Evolutionary conservation across 768 basidiomycete genomes (phyloP).

Genomic region (Butyriboletus loyo): DNA sequence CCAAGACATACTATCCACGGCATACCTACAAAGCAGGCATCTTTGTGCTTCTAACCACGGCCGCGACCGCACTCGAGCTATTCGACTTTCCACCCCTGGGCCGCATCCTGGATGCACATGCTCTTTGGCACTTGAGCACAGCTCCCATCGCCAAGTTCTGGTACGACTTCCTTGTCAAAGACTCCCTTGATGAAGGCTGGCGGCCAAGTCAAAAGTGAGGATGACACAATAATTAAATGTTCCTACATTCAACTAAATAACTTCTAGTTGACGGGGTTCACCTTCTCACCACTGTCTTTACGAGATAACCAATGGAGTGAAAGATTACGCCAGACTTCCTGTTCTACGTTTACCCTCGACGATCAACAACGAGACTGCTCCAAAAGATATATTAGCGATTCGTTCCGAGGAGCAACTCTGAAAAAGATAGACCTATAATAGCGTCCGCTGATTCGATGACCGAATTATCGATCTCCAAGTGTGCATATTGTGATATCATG

Average conservation of each 20-base stretch:
- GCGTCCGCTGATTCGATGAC: slow-evolving; percentile 34
- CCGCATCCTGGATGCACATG: slow-evolving; percentile 84
- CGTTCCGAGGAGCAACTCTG: neutral
- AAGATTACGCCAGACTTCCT: slow-evolving; percentile 5
- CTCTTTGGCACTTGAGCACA: slow-evolving; percentile 90
- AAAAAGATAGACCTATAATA: slow-evolving; percentile 31
- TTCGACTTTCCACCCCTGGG: slow-evolving; percentile 85
- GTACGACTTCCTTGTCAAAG: slow-evolving; percentile 82
- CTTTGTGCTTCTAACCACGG: slow-evolving; percentile 68
- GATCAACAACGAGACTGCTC: slow-evolving; percentile 32
- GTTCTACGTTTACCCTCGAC: slow-evolving; percentile 29
- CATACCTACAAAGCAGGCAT: slow-evolving; percentile 52
- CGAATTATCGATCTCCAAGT: slow-evolving; percentile 34
- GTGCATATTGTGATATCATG: slow-evolving; percentile 35
- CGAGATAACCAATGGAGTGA: neutral
- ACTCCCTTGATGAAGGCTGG: slow-evolving; percentile 72
- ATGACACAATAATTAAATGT: neutral
- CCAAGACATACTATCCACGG: slow-evolving; percentile 56
- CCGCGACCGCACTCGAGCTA: slow-evolving; percentile 77
- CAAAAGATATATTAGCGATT: neutral
- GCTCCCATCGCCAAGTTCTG: slow-evolving; percentile 73
- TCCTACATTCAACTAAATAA: neutral
- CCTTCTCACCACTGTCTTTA: neutral
- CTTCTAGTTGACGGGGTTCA: slow-evolving; percentile 14
- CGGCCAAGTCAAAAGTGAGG: slow-evolving; percentile 37